These are phyloP conservation scores for Termitomyces sp. DNA, from an alignment of 768 basidiomycete species.

Conservation along the genomic window DNA sequence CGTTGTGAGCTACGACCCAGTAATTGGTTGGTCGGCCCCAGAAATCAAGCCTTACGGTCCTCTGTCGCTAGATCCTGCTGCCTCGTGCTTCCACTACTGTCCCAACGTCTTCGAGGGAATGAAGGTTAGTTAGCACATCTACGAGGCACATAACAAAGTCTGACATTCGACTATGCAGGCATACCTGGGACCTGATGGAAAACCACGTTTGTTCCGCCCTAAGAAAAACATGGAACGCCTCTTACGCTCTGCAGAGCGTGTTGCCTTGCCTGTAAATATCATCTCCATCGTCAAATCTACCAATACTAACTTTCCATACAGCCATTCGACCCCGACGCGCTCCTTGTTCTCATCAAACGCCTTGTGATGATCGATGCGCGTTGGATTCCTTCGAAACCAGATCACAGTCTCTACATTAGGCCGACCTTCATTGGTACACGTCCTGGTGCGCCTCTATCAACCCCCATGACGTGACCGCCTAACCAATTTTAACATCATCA, in stretches of 20 bases:
- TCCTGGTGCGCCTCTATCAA: slow-evolving; percentile 22
- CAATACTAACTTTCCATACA: slow-evolving; percentile 21
- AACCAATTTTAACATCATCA: slow-evolving; percentile 29
- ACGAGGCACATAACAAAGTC: background rate
- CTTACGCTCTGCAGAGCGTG: slow-evolving; percentile 60
- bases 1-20: slow-evolving; percentile 57
- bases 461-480: slow-evolving; percentile 35
- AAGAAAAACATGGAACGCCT: slow-evolving; percentile 84
- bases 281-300: background rate
- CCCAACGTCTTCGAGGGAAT: slow-evolving; percentile 87
- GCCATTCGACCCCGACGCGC: slow-evolving; percentile 69
- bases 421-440: slow-evolving; percentile 69
- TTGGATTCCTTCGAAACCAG: slow-evolving; percentile 78
- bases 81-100: slow-evolving; percentile 84
- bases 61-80: slow-evolving; percentile 63
- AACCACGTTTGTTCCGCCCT: slow-evolving; percentile 77
- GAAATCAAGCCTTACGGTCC: slow-evolving; percentile 76
- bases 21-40: slow-evolving; percentile 65
- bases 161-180: slow-evolving; percentile 41
- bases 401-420: slow-evolving; percentile 84
- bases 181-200: slow-evolving; percentile 68
- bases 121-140: slow-evolving; percentile 39
- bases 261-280: slow-evolving; percentile 60
- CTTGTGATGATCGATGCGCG: slow-evolving; percentile 70
- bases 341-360: slow-evolving; percentile 71